Percentiles rank a stretch among this genome's conserved stretches.
phyloP scores from a whole-genome alignment of 345 rosid genomes.

The Pistacia vera region DNA sequence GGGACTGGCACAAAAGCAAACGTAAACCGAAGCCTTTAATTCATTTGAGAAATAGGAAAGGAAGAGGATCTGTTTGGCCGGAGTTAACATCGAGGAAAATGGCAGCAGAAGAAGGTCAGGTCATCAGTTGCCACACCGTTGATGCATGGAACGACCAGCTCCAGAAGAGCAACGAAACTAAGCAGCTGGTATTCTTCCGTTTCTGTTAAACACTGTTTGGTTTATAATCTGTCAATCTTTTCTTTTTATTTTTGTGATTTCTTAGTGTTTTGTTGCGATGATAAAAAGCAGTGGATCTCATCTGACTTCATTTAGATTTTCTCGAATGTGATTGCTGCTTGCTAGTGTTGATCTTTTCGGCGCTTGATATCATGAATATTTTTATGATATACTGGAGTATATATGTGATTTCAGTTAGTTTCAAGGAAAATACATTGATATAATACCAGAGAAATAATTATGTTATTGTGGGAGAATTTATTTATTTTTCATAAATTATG shows the following conservation, averaged over 20 bases:
- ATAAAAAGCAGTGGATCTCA: not conserved
- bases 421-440: too few relatives aligned
- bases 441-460: not conserved
- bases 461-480: too few relatives aligned
- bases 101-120: conserved; percentile 71
- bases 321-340: not conserved
- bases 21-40: not conserved
- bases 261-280: not conserved
- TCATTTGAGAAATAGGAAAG: too few relatives aligned
- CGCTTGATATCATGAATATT: too few relatives aligned
- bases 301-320: not conserved
- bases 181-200: conserved; percentile 47
- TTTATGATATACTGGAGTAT: too few relatives aligned
- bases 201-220: not conserved
- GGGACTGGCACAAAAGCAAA: not conserved
- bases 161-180: conserved; percentile 51
- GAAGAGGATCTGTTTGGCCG: not conserved
- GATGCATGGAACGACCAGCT: conserved; percentile 71
- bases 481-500: too few relatives aligned
- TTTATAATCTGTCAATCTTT: too few relatives aligned
- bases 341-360: not conserved
- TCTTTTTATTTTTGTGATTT: not conserved
- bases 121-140: conserved; percentile 66
- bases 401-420: too few relatives aligned
- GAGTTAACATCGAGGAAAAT: not conserved